Evolutionary conservation across 306 rosid species (phyloP).

Genomic region (Calophaca sinica): DNA sequence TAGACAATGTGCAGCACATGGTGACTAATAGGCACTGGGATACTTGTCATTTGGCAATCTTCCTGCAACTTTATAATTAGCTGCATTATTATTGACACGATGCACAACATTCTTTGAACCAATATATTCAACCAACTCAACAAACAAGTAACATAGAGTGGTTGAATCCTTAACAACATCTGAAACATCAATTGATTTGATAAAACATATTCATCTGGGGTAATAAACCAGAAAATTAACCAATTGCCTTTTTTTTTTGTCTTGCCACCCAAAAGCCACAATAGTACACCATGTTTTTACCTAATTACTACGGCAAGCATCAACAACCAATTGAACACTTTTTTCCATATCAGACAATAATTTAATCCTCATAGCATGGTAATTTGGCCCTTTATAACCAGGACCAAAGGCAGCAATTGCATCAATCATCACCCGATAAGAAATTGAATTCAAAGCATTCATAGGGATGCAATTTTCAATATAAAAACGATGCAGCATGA

Average conservation of each 20-base stretch:
- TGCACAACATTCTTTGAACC: too few species aligned
- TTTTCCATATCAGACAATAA: too few species aligned
- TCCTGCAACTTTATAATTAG: background rate
- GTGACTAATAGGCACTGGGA: background rate
- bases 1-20: too few species aligned
- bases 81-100: background rate
- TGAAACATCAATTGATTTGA: background rate
- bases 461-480: too few species aligned
- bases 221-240: background rate
- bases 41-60: background rate
- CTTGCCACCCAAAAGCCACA: background rate
- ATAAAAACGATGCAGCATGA: too few species aligned
- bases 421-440: too few species aligned
- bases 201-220: background rate
- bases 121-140: too few species aligned
- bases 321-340: too few species aligned
- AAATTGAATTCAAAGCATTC: too few species aligned
- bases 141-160: background rate
- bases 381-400: too few species aligned
- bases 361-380: too few species aligned
- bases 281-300: background rate
- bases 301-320: background rate
- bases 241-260: background rate
- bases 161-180: background rate
- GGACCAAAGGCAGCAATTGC: too few species aligned